phyloP scores from a whole-genome alignment of 768 basidiomycete species.

The Mycena latifolia region DNA sequence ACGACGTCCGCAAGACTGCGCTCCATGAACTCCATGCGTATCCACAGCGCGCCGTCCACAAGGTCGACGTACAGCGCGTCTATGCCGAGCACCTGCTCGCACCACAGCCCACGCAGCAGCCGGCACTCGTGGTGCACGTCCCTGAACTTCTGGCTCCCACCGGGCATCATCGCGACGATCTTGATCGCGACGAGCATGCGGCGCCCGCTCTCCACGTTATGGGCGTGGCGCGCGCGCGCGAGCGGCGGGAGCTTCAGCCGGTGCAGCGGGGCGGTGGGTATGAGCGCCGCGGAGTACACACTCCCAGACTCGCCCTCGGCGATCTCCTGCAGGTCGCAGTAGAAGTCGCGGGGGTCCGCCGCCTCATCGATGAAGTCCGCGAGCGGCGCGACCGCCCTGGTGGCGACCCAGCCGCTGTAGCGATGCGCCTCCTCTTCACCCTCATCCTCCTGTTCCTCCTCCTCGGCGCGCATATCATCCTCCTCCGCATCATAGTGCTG shows the following conservation, averaged over 20 bases:
- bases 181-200: slow-evolving; percentile 80
- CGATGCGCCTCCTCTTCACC: slow-evolving; percentile 50
- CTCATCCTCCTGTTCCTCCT: slow-evolving; percentile 42
- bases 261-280: slow-evolving; percentile 49
- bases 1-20: slow-evolving; percentile 88
- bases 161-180: slow-evolving; percentile 70
- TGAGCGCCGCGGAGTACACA: slow-evolving; percentile 58
- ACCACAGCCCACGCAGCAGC: slow-evolving; percentile 67
- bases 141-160: slow-evolving; percentile 70
- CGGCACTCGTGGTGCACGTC: slow-evolving; percentile 73
- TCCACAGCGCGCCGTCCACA: slow-evolving; percentile 79
- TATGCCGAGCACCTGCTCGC: slow-evolving; percentile 74
- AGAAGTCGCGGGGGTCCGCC: slow-evolving; percentile 72
- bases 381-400: slow-evolving; percentile 68
- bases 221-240: slow-evolving; percentile 53
- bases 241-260: slow-evolving; percentile 55
- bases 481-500: slow-evolving; percentile 19
- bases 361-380: slow-evolving; percentile 73
- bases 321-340: slow-evolving; percentile 79
- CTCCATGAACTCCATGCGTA: slow-evolving; percentile 93
- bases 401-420: slow-evolving; percentile 74
- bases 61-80: slow-evolving; percentile 80
- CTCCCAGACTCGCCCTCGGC: slow-evolving; percentile 88
- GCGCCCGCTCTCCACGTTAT: slow-evolving; percentile 47
- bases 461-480: slow-evolving; percentile 34